Conservation (phyloP, 2,329 filamentous ascomycete species). For the Ophiocordyceps camponoti-saundersi region DNA sequence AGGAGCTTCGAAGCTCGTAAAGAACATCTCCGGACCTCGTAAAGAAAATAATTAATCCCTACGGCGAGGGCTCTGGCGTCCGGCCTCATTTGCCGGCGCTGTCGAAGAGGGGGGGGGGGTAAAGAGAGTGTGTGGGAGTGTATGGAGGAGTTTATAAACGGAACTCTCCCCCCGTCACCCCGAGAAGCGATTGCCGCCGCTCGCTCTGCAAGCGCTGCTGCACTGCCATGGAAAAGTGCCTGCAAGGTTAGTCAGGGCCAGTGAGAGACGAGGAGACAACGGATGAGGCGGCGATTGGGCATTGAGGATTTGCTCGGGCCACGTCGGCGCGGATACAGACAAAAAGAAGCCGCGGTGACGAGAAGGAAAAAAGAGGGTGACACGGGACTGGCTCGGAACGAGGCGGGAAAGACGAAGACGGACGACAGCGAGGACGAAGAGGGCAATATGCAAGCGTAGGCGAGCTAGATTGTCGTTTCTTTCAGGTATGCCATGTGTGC, state of each 20-base stretch:
- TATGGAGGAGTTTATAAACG: too few relatives aligned
- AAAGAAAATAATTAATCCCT: neutral
- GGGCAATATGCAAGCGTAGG: neutral
- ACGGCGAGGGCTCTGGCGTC: slow-evolving; percentile 1
- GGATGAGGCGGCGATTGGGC: slow-evolving; percentile 18
- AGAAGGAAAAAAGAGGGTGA: neutral
- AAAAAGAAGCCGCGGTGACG: neutral
- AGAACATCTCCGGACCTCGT: slow-evolving; percentile 1
- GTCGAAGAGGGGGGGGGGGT: neutral
- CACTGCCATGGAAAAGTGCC: slow-evolving; percentile 21
- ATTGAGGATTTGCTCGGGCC: slow-evolving; percentile 3
- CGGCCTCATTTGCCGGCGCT: slow-evolving; percentile 4
- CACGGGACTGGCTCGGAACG: neutral
- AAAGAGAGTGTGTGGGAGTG: neutral
- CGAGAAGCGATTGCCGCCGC: slow-evolving; percentile 2
- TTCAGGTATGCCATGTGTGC: neutral
- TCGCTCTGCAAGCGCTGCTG: slow-evolving; percentile 12
- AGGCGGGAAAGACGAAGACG: neutral
- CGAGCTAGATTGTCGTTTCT: neutral
- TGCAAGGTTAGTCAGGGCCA: slow-evolving; percentile 14
- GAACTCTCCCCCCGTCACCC: too few relatives aligned
- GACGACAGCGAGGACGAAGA: neutral
- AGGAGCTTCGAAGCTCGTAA: slow-evolving; percentile 2
- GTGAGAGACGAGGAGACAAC: slow-evolving; percentile 9
- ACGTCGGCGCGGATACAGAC: neutral